phyloP scores from a whole-genome alignment of 192 early-diverging fungal species.

The Coemansia reversa region DNA sequence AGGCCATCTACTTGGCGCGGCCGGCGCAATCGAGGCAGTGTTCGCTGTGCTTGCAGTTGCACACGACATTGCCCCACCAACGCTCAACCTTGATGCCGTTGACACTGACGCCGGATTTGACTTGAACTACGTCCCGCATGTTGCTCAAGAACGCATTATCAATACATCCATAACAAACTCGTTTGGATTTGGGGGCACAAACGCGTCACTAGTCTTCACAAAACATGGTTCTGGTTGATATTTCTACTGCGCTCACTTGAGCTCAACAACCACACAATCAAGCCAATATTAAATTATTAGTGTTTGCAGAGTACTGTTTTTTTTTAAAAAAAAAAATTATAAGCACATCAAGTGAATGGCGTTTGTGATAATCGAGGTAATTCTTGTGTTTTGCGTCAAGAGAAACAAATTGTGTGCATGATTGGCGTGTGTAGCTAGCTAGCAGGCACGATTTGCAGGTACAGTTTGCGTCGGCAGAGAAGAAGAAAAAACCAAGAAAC shows the following conservation, averaged over 20 bases:
- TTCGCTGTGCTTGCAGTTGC: conserved; percentile 77
- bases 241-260: not conserved
- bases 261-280: not conserved
- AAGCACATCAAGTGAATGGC: too few relatives aligned
- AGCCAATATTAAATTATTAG: too few relatives aligned
- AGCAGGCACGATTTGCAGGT: too few relatives aligned
- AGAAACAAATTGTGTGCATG: too few relatives aligned
- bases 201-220: conserved; percentile 68
- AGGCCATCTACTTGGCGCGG: conserved; percentile 94
- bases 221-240: conserved; percentile 9
- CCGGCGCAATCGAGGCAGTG: conserved; percentile 90
- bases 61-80: conserved; percentile 76
- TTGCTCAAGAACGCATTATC: conserved; percentile 63
- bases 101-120: conserved; percentile 61
- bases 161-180: conserved; percentile 60
- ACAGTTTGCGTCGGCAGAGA: too few relatives aligned
- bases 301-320: too few relatives aligned
- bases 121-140: conserved; percentile 78
- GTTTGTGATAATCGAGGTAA: too few relatives aligned
- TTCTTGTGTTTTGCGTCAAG: too few relatives aligned
- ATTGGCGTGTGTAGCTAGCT: too few relatives aligned
- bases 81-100: conserved; percentile 69
- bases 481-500: too few relatives aligned
- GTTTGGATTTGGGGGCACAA: conserved; percentile 91
- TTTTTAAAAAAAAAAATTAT: too few relatives aligned